phyloP scores from a whole-genome alignment of 176 grass and related monocot species.

The Bolboschoenus planiculmis region DNA sequence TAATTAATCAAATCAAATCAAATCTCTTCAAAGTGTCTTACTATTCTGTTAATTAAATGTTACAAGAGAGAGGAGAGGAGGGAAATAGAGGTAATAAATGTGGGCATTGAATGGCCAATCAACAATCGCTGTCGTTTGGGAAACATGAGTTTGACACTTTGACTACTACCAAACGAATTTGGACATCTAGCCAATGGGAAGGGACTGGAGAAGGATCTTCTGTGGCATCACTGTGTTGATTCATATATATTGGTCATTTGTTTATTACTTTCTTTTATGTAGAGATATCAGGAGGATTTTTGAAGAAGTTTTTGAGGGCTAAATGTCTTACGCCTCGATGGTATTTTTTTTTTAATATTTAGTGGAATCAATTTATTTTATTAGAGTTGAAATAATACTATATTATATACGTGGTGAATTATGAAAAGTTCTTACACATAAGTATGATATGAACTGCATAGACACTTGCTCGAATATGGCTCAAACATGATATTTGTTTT shows the following conservation, averaged over 20 bases:
- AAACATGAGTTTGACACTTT: slow-evolving; percentile 35
- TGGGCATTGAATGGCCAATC: slow-evolving; percentile 8
- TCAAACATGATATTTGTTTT: too few species aligned
- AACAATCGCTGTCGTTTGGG: slow-evolving; percentile 45
- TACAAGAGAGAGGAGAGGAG: not conserved
- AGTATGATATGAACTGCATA: too few species aligned
- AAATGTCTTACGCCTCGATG: too few species aligned
- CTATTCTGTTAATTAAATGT: not conserved
- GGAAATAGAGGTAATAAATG: not conserved
- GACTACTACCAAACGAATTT: slow-evolving; percentile 26
- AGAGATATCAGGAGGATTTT: too few species aligned
- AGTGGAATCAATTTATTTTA: not conserved
- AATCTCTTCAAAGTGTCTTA: too few species aligned
- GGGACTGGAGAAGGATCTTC: not conserved
- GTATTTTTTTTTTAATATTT: not conserved
- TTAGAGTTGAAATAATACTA: not conserved
- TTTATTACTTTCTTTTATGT: too few species aligned
- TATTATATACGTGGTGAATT: too few species aligned
- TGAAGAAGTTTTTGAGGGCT: too few species aligned
- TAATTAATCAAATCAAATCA: not conserved
- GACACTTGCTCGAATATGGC: too few species aligned
- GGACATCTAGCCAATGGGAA: not conserved
- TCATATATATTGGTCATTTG: too few species aligned
- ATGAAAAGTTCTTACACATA: too few species aligned
- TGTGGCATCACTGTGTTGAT: not conserved